Conservation (phyloP, 2,329 filamentous ascomycete genomes). For the Pestalotiopsis sp. region DNA sequence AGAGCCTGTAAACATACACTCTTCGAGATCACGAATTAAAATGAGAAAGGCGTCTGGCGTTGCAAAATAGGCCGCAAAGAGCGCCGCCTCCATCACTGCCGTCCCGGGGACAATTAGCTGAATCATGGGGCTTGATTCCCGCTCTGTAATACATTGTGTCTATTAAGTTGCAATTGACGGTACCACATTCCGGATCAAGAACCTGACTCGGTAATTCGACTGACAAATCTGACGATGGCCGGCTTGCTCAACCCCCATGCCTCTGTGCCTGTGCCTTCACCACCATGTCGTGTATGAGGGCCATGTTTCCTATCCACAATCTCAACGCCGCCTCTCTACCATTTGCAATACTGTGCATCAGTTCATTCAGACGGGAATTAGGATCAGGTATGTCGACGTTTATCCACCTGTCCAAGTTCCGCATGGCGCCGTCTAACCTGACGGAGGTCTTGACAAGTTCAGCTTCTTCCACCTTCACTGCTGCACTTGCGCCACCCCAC, state of each 20-base stretch:
- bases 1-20: slow-evolving; percentile 34
- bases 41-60: not conserved
- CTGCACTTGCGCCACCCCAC: not conserved
- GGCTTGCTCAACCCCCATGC: not conserved
- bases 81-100: not conserved
- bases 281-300: not conserved
- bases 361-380: not conserved
- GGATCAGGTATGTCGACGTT: not conserved
- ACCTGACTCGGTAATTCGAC: not conserved
- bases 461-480: not conserved
- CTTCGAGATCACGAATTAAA: slow-evolving; percentile 1
- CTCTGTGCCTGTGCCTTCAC: not conserved
- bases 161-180: not conserved
- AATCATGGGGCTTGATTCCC: not conserved
- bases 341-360: not conserved
- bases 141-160: not conserved
- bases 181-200: not conserved
- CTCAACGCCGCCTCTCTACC: not conserved
- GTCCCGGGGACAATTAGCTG: not conserved
- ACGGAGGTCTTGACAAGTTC: not conserved
- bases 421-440: not conserved
- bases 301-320: not conserved
- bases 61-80: not conserved
- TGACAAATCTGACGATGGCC: not conserved
- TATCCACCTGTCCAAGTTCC: not conserved